Evolutionary conservation across 2,329 filamentous ascomycete species (phyloP).

Genomic region (Fusarium stilboides): DNA sequence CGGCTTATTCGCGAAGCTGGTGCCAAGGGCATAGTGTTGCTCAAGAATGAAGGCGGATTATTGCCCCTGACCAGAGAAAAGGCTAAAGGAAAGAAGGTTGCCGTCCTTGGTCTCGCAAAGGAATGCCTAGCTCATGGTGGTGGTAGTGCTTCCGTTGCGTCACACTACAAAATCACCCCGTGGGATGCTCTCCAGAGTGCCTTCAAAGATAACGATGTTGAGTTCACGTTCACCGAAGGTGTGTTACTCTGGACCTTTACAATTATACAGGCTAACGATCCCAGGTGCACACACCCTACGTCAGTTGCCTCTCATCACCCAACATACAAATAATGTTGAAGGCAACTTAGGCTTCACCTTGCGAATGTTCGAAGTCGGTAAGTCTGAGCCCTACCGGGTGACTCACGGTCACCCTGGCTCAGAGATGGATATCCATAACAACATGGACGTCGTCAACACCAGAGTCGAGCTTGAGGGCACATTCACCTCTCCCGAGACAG

Average conservation of each 20-base stretch:
- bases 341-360: constrained; percentile 54
- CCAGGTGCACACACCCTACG: constrained; percentile 50
- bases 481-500: constrained; percentile 52
- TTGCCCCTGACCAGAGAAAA: constrained; percentile 67
- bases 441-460: constrained; percentile 47
- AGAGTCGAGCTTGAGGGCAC: constrained; percentile 51
- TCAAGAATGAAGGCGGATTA: constrained; percentile 73
- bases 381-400: constrained; percentile 44
- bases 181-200: constrained; percentile 53
- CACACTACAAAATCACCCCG: constrained; percentile 56
- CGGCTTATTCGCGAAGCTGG: constrained; percentile 51
- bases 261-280: no score
- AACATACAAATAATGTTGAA: constrained; percentile 51
- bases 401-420: constrained; percentile 48
- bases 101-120: constrained; percentile 55
- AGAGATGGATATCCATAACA: constrained; percentile 42
- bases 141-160: constrained; percentile 56
- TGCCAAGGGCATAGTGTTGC: constrained; percentile 71
- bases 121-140: constrained; percentile 55
- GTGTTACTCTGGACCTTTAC: neutral
- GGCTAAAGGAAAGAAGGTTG: constrained; percentile 53
- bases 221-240: constrained; percentile 52
- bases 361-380: constrained; percentile 51
- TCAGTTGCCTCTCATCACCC: constrained; percentile 43
- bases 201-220: constrained; percentile 43